Evolutionary conservation across 2,329 filamentous ascomycete genomes (phyloP).

Genomic region (Mariannaea elegans): DNA sequence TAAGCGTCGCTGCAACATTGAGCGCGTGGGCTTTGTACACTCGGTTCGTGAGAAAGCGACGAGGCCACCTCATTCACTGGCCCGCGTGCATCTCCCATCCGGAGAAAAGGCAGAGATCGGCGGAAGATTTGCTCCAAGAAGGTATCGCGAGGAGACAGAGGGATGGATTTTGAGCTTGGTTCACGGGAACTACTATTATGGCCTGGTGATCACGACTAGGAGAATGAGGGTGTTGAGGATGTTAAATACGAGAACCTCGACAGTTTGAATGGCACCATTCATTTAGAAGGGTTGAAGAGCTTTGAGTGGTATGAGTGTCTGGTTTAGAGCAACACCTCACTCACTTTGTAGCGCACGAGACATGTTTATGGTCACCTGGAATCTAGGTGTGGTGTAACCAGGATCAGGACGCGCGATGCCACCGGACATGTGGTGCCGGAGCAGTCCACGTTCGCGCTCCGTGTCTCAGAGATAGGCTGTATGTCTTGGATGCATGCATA

Average conservation of each 20-base stretch:
- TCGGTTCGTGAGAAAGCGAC: slow-evolving; percentile 41
- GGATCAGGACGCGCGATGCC: slow-evolving; percentile 29
- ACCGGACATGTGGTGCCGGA: slow-evolving; percentile 33
- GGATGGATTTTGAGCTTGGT: slow-evolving; percentile 27
- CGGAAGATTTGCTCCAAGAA: slow-evolving; percentile 35
- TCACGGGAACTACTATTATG: background rate
- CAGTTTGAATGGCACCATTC: background rate
- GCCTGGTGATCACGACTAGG: slow-evolving; percentile 17
- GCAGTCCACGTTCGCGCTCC: slow-evolving; percentile 37
- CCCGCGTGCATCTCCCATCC: slow-evolving; percentile 36
- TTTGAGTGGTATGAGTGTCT: slow-evolving; percentile 1
- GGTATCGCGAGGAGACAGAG: slow-evolving; percentile 28
- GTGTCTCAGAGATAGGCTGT: slow-evolving; percentile 34
- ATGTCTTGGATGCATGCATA: slow-evolving; percentile 34
- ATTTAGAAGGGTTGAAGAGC: background rate
- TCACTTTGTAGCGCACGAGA: slow-evolving; percentile 31
- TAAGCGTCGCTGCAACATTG: slow-evolving; percentile 64
- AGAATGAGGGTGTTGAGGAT: background rate
- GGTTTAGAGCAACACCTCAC: background rate
- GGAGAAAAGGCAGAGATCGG: slow-evolving; percentile 36
- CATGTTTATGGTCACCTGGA: slow-evolving; percentile 38
- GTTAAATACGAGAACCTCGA: slow-evolving; percentile 3
- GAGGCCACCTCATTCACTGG: slow-evolving; percentile 47
- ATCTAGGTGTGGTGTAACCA: slow-evolving; percentile 35
- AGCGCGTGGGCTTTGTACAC: slow-evolving; percentile 42